Percentiles rank a stretch among this genome's conserved stretches.
phyloP scores from a whole-genome alignment of 2,329 filamentous ascomycete species.

The Trichothecium sympodiale region DNA sequence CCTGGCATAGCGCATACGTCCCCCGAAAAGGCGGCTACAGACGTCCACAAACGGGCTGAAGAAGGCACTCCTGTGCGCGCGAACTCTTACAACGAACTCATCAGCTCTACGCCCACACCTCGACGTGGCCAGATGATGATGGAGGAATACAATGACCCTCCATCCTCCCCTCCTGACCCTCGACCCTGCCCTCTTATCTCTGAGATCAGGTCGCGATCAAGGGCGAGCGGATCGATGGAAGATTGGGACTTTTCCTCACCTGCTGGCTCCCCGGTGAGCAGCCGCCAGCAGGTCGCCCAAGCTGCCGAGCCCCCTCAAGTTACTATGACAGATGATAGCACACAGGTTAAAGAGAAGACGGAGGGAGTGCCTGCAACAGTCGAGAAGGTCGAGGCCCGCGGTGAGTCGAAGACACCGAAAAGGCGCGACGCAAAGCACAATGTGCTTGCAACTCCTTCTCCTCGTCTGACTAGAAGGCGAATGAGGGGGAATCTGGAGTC shows the following conservation, averaged over 20 bases:
- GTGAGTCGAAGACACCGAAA: no score
- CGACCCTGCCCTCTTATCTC: constrained; percentile 39
- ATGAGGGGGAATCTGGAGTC: no score
- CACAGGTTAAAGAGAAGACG: constrained; percentile 7
- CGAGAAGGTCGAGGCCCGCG: background rate
- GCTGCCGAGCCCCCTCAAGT: constrained; percentile 8
- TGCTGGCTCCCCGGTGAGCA: constrained; percentile 35
- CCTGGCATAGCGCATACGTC: constrained; percentile 12
- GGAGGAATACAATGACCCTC: constrained; percentile 39
- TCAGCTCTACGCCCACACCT: constrained; percentile 51
- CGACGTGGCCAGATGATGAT: constrained; percentile 42
- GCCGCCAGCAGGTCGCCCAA: constrained; percentile 13
- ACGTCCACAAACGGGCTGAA: constrained; percentile 13
- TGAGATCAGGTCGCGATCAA: constrained; percentile 40
- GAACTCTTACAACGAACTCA: constrained; percentile 35
- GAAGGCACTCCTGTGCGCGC: constrained; percentile 34
- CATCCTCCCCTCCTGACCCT: constrained; percentile 47
- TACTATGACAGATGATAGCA: constrained; percentile 5
- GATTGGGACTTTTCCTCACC: constrained; percentile 49
- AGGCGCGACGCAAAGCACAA: no score
- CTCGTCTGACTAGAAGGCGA: no score
- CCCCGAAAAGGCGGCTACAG: constrained; percentile 7
- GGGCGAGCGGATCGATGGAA: constrained; percentile 17
- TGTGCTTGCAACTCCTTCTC: no score
- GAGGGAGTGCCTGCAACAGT: constrained; percentile 2